Evolutionary conservation across 2,329 filamentous ascomycete species (phyloP).

Genomic region (Chaetomium strumarium): DNA sequence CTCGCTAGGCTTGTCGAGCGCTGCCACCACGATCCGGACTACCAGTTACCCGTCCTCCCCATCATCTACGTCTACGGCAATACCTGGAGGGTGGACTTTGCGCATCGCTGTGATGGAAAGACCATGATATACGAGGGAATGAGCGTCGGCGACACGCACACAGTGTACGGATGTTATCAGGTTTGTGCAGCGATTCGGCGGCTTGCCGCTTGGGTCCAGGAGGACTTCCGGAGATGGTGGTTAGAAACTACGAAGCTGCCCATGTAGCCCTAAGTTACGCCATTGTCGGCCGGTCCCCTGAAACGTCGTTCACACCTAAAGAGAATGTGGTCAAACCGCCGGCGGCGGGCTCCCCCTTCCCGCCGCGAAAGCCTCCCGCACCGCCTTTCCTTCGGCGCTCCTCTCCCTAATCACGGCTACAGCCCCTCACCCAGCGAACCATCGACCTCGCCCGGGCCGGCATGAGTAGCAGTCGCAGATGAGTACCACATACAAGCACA

Average conservation of each 20-base stretch:
- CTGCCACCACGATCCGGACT: not conserved
- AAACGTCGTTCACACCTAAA: too few species aligned
- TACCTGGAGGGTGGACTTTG: conserved; percentile 7
- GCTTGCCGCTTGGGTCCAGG: conserved; percentile 3
- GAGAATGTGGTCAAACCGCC: too few species aligned
- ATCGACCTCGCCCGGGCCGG: too few species aligned
- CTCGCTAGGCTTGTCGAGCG: conserved; percentile 4
- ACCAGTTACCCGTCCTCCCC: conserved; percentile 4
- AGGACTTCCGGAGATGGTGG: conserved; percentile 8
- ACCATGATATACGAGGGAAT: conserved; percentile 9
- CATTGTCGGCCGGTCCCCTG: not conserved
- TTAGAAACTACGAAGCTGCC: not conserved
- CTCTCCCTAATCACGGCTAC: too few species aligned
- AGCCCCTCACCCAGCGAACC: too few species aligned
- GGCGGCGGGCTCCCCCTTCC: too few species aligned
- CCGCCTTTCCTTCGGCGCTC: too few species aligned
- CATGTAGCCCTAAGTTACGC: not conserved
- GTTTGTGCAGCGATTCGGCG: conserved; percentile 7
- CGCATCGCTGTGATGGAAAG: conserved; percentile 7
- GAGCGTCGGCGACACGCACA: conserved; percentile 3
- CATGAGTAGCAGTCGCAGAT: too few species aligned
- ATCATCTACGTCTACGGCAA: conserved; percentile 7
- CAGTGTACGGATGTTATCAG: conserved; percentile 11
- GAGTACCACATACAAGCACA: too few species aligned
- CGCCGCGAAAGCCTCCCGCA: too few species aligned